Base-by-base conservation (phyloP, 2,329 filamentous ascomycete genomes). In the Neoscytalidium dimidiatum region DNA sequence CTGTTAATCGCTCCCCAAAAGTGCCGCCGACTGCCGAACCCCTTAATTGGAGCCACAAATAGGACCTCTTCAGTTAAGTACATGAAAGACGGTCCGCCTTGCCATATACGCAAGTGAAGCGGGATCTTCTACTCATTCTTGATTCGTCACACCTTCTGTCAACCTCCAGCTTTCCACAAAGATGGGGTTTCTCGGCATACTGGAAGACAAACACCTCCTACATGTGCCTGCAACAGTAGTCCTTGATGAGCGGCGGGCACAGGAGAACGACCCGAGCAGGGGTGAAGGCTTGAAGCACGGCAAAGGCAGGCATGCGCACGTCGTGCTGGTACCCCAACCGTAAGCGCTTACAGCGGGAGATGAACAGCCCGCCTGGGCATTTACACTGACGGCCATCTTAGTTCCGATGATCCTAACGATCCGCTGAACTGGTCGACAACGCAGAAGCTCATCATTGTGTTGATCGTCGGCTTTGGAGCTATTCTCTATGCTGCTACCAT, bases 161-260 rank as follows among this genome's bases (percentile, higher is more conserved):
- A 31, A 26, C 48, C 38, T 41, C 38, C 9, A 41, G 3, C 28
- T 6, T 8, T 23, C 9, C 28, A 26, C 48, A 19, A 43, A 57
- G 23, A 76, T 76, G 74, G 73, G 71, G 31, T 76, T 76, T 61
- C 73, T 76, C 29, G 73, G 73, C 44, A 69, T 76, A 23, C 60
- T 73, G 29, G 74, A 76, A 66, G 73, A 75, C 65, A 70, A 72
- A 52, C 70, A 74, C 41, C 70, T 75, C 31, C 64, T 71, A 9
- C 73, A 75, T 71, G 74, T 76, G 4, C 74, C 74, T 9, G 74
- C 73, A 21, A 76, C 73, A 3, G 73, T 76, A n/a, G 67, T 74
- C 17, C 67, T 76, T 23, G 73, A 69, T 23, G 74, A 74, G 57
- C 67, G 72, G 46, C 58, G 71, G 17, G 56, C 68, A 49, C 51